Conservation (phyloP, 139 green algal genomes). For the Spirogloea muscicola region DNA sequence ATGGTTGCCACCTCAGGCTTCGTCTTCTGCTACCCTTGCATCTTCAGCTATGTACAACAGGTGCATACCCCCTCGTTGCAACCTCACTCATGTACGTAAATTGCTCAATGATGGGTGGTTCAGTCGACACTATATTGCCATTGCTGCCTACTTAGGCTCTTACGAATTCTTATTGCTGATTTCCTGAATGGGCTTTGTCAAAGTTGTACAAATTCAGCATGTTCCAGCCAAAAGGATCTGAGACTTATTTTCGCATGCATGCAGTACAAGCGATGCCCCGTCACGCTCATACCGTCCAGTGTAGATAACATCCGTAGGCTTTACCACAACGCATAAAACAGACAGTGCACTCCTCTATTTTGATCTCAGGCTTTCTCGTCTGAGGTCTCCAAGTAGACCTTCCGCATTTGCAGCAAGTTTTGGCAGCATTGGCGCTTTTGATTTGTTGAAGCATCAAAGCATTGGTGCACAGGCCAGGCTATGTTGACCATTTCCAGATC, state of each 20-base stretch:
- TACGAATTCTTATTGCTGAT: neutral
- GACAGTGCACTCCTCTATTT: too few relatives aligned
- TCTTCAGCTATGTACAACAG: conserved; percentile 62
- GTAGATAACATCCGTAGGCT: conserved; percentile 75
- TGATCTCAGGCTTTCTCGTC: too few relatives aligned
- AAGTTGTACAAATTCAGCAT: neutral
- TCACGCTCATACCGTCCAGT: conserved; percentile 62
- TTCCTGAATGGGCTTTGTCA: neutral
- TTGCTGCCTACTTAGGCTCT: too few relatives aligned
- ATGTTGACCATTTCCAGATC: too few relatives aligned
- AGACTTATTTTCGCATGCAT: conserved; percentile 1
- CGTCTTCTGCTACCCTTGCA: conserved; percentile 89
- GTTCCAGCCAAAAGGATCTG: neutral
- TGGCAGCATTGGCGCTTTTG: too few relatives aligned
- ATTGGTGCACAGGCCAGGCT: too few relatives aligned
- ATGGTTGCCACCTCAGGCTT: conserved; percentile 74
- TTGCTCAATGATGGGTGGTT: too few relatives aligned
- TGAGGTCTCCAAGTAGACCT: too few relatives aligned
- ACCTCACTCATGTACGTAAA: too few relatives aligned
- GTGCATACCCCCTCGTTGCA: conserved; percentile 2
- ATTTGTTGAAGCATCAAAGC: too few relatives aligned
- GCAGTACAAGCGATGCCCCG: conserved; percentile 65
- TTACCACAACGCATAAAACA: conserved; percentile 51
- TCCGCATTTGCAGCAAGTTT: too few relatives aligned
- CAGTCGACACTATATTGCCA: too few relatives aligned